Base-by-base conservation (phyloP, 179 eudicot species). In the Carnegiea gigantea region DNA sequence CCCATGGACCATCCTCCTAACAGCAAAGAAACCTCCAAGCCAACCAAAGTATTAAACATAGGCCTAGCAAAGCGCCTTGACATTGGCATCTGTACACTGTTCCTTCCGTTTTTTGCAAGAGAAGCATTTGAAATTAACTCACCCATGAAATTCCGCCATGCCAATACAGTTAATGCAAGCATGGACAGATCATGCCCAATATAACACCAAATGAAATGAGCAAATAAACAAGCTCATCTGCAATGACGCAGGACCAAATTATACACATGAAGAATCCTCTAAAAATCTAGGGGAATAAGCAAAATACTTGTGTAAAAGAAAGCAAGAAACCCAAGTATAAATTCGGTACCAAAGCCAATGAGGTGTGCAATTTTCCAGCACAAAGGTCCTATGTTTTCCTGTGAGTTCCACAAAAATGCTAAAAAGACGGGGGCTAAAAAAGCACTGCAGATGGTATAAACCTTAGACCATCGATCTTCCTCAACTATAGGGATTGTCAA, bases 101-200 rank as follows among this genome's bases (percentile, higher is more conserved):
- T 89, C 9, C 87, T 86, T 83, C 92, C 92, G 60, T 91, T 90
- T 85, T 86, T 79, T 2, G 98, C 95, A 79, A 95, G 86, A 8
- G 98, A 95, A 18, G 92, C 84, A 79, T 95, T 93, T 15, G 99
- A 95, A 70, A 90, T 88, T 78, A 95, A 74, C 84, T 95, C 99
- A 12, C 97, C 95, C 92, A 94, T 90, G 3, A 98, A 95, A 78
- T 95, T 95, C 4, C 99, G 98, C 99, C 99, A 95, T 51, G 99
- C 99, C 81, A 95, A 76, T 12, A 95, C 90, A 10, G 99, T 95
- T 68, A 95, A 76, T 24, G 97, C 99, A 15, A 95, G 93, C 73
- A 94, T 83, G 0, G 98, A 88, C 21, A 98, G 97, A 53, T 85
- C 88, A 95, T 85, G 5, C 92, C 94, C 5, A 94, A 75, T 51